phyloP scores from a whole-genome alignment of 2,329 filamentous ascomycete species.

The Pseudogymnoascus sp. region DNA sequence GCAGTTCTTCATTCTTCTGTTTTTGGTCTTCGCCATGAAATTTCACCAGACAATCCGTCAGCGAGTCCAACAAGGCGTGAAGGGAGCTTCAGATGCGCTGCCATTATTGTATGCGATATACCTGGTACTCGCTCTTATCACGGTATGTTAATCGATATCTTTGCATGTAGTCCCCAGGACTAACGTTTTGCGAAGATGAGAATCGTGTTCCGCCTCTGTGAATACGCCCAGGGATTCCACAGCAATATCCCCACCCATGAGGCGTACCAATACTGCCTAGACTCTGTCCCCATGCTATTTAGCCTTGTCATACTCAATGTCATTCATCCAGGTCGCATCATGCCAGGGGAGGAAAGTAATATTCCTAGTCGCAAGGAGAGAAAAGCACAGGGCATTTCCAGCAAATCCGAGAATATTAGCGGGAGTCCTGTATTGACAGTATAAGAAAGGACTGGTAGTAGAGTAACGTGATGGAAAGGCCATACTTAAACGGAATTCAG shows the following conservation, averaged over 20 bases:
- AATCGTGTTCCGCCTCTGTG: constrained; percentile 48
- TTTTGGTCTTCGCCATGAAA: constrained; percentile 34
- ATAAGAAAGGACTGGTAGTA: neutral
- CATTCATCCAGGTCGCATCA: constrained; percentile 31
- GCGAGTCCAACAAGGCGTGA: constrained; percentile 10
- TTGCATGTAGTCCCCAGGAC: neutral
- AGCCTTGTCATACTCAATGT: constrained; percentile 32
- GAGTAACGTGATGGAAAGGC: neutral
- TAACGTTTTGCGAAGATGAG: constrained; percentile 29
- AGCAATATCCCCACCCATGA: constrained; percentile 27
- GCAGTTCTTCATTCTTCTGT: constrained; percentile 43
- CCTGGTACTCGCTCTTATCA: constrained; percentile 32
- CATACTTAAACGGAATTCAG: neutral
- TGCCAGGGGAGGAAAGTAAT: constrained; percentile 27
- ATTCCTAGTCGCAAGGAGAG: constrained; percentile 22
- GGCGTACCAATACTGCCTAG: constrained; percentile 30
- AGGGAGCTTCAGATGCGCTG: neutral
- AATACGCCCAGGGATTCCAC: constrained; percentile 40
- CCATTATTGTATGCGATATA: constrained; percentile 30
- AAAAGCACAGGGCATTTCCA: constrained; percentile 17
- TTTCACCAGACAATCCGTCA: constrained; percentile 29
- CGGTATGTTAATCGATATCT: constrained; percentile 21
- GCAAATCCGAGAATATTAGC: constrained; percentile 27
- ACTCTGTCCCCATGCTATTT: constrained; percentile 34
- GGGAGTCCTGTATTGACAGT: neutral